A percentile compares a stretch with the other conserved stretches of the same genome.
Evolutionary conservation across 768 basidiomycete genomes (phyloP).

Genomic region (Leccinum subgranulosum): DNA sequence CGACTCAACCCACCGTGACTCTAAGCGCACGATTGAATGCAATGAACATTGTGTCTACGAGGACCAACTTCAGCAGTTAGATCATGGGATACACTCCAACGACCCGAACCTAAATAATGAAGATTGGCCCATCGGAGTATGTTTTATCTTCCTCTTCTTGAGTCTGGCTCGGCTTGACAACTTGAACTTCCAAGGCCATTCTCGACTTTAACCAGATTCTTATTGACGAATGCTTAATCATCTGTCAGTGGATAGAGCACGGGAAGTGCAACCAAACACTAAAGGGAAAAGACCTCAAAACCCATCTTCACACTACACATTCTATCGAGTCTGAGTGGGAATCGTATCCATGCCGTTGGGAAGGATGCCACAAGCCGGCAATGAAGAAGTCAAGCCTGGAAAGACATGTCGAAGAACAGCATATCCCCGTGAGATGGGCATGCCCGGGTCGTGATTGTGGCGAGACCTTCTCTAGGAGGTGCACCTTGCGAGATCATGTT

Average conservation of each 20-base stretch:
- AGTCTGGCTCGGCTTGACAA: not conserved
- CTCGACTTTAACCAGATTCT: not conserved
- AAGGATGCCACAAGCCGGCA: not conserved
- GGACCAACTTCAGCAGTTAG: not conserved
- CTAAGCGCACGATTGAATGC: not conserved
- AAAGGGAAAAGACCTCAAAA: not conserved
- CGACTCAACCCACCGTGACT: not conserved
- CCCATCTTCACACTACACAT: slow-evolving; percentile 5
- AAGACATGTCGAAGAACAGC: slow-evolving; percentile 10
- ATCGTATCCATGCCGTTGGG: slow-evolving; percentile 9
- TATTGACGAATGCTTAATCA: not conserved
- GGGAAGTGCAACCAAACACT: not conserved
- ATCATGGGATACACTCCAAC: slow-evolving; percentile 1
- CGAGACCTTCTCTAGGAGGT: not conserved
- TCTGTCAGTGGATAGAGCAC: slow-evolving; percentile 5
- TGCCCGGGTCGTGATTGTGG: slow-evolving; percentile 1
- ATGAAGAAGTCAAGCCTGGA: slow-evolving; percentile 12
- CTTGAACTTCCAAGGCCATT: not conserved
- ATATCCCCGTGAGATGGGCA: slow-evolving; percentile 10
- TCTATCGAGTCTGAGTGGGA: not conserved
- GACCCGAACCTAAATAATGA: not conserved
- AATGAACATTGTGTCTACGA: not conserved
- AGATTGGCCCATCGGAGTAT: slow-evolving; percentile 1
- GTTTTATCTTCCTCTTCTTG: not conserved
- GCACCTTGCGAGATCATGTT: not conserved